Evolutionary conservation across 305 asterid genomes (phyloP).

Genomic region (Fraxinus xanthoxyloides): DNA sequence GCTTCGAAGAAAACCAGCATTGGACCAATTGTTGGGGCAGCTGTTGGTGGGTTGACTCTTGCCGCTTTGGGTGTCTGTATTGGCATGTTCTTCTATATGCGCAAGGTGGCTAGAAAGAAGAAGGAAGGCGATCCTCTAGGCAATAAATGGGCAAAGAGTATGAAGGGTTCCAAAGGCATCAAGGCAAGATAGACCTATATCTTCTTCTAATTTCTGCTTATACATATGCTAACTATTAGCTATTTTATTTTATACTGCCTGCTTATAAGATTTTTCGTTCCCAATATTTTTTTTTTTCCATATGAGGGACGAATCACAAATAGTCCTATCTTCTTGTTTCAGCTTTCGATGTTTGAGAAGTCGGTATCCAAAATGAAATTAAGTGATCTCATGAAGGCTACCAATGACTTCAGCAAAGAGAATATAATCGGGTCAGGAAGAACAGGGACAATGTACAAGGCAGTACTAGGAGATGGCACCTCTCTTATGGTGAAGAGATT

Average conservation of each 20-base stretch:
- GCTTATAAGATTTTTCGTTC: neutral
- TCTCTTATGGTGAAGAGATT: constrained; percentile 76
- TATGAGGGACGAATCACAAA: neutral
- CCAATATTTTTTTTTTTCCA: neutral
- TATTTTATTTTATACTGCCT: neutral
- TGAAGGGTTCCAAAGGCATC: constrained; percentile 56
- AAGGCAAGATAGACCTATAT: constrained; percentile 41
- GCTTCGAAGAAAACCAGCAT: constrained; percentile 27
- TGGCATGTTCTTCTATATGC: constrained; percentile 38
- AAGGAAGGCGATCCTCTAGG: constrained; percentile 55
- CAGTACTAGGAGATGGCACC: constrained; percentile 72
- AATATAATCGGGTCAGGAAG: constrained; percentile 76
- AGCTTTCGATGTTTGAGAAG: constrained; percentile 87
- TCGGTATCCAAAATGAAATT: constrained; percentile 77
- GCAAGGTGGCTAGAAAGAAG: constrained; percentile 44
- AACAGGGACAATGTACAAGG: constrained; percentile 80
- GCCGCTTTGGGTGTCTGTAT: constrained; percentile 42
- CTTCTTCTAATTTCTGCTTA: neutral
- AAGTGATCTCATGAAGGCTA: constrained; percentile 89
- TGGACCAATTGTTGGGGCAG: constrained; percentile 46
- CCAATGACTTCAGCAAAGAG: constrained; percentile 65
- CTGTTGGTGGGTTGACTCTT: constrained; percentile 49
- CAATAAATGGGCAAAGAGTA: constrained; percentile 59
- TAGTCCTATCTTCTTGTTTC: constrained; percentile 30
- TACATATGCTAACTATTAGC: neutral